Evolutionary conservation across 1,284 basidiomycete species (phyloP), one percentile per base, ranked within the genome.

Genomic region (Microbotryum lychnidis-dioicae): DNA sequence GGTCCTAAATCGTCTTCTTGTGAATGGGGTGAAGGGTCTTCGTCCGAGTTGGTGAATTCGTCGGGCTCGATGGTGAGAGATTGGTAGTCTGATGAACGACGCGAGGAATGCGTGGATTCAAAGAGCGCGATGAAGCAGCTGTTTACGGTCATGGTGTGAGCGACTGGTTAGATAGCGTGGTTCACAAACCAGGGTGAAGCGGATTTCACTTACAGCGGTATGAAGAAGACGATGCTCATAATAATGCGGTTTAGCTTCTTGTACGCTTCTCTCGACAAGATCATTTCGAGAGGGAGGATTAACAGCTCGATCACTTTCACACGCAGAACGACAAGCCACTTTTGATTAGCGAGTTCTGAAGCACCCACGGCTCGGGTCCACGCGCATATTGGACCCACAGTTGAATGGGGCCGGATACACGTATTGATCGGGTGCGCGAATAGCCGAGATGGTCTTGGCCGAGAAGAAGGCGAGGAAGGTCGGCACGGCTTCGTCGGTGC

Each of bases 381-480:
- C 8, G 27, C 31, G 10, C 9, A 2, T 2, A 31, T 31, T 31
- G 31, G 9, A 21, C 27, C 12, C 21, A 50, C 27, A 78, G 73
- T 96, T 97, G 80, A 94, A 81, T 0, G 80, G 80, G 2, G 79
- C 72, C 29, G 66, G 67, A 56, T 65, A 65, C 2, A 69, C 63
- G 54, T 57, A 49, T n/a, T 78, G 75, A 64, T 82, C 81, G 1
- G 93, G 93, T 0, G 92, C 91, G 55, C 91, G 81, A 55, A 80
- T 74, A 54, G 70, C 66, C 4, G 68, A 57, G 45, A 76, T 65
- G 29, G 75, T 75, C 64, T 76, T 66, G 58, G 61, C 58, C 1
- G 66, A 94, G 73, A 91, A 94, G 79, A 91, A 94, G 7, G 89
- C 83, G 59, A 96, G 79, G 72, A 87, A 91, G 74, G 91, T 84